A percentile compares a stretch with the other conserved stretches of the same genome.
These are phyloP conservation scores for Xylariaceae sp. DNA, from an alignment of 2,329 filamentous ascomycete species.

Conservation along the genomic window DNA sequence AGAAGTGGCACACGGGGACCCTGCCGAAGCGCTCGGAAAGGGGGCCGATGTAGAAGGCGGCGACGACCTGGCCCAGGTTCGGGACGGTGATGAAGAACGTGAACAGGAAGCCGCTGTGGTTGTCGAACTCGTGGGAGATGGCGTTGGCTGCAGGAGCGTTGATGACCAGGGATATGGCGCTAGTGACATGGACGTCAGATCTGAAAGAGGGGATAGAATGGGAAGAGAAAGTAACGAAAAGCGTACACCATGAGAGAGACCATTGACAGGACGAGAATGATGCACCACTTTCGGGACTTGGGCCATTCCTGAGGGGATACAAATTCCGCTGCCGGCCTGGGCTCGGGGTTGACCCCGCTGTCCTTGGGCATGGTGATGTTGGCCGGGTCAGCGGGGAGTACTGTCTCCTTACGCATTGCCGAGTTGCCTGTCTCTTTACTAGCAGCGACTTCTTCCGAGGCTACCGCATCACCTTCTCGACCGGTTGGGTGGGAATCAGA, in stretches of 20 bases:
- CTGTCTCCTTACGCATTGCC: no score
- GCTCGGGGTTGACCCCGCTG: no score
- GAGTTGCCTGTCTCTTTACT: no score
- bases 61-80: constrained; percentile 2
- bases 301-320: constrained; percentile 1
- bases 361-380: no score
- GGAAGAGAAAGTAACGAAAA: background rate
- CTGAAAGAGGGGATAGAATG: background rate
- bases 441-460: no score
- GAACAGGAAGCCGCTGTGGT: constrained; percentile 1
- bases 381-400: no score
- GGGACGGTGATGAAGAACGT: constrained; percentile 6
- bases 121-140: constrained; percentile 4
- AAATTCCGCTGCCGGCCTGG: background rate
- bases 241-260: constrained; percentile 4
- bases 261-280: constrained; percentile 1
- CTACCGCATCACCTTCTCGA: no score
- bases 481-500: no score
- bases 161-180: constrained; percentile 5
- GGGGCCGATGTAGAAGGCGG: constrained; percentile 4
- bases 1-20: constrained; percentile 2
- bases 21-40: constrained; percentile 7
- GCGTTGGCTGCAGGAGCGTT: constrained; percentile 1
- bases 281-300: constrained; percentile 2
- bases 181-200: background rate